These are phyloP conservation scores for Xylaria curta DNA, from an alignment of 495 filamentous ascomycete genomes.

Conservation along the genomic window DNA sequence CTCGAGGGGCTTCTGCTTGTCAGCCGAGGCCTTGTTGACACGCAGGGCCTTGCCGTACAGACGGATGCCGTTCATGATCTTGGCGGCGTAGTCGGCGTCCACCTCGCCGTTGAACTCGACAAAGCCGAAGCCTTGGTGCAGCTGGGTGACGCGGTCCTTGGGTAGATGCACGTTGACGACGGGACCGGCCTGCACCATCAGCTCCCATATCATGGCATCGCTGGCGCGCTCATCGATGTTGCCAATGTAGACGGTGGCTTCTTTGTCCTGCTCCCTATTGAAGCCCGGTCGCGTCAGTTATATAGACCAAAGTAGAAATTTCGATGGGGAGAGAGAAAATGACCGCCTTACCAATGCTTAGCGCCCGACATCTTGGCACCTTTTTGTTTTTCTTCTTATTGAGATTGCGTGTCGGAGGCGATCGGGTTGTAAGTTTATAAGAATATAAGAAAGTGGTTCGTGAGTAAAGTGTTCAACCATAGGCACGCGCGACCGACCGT, in stretches of 20 bases:
- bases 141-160: slow-evolving; percentile 95
- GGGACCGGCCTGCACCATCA: slow-evolving; percentile 96
- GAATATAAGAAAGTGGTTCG: not conserved
- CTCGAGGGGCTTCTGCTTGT: slow-evolving; percentile 96
- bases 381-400: not conserved
- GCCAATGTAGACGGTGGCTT: slow-evolving; percentile 97
- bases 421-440: not conserved
- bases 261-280: slow-evolving; percentile 95
- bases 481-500: slow-evolving; percentile 1
- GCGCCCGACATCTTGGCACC: slow-evolving; percentile 68
- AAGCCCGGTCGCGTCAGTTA: not conserved
- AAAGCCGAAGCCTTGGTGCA: slow-evolving; percentile 98
- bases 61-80: slow-evolving; percentile 95
- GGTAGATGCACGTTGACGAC: slow-evolving; percentile 98
- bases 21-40: slow-evolving; percentile 89
- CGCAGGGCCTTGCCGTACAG: slow-evolving; percentile 94
- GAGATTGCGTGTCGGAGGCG: not conserved
- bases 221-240: slow-evolving; percentile 96
- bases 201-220: slow-evolving; percentile 91
- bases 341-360: slow-evolving; percentile 74
- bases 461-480: not conserved
- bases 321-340: not conserved
- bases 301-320: slow-evolving; percentile 2
- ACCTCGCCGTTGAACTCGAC: slow-evolving; percentile 97
- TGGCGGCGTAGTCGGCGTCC: slow-evolving; percentile 95